phyloP scores from a whole-genome alignment of 495 filamentous ascomycete species.

The Xylaria acuta region DNA sequence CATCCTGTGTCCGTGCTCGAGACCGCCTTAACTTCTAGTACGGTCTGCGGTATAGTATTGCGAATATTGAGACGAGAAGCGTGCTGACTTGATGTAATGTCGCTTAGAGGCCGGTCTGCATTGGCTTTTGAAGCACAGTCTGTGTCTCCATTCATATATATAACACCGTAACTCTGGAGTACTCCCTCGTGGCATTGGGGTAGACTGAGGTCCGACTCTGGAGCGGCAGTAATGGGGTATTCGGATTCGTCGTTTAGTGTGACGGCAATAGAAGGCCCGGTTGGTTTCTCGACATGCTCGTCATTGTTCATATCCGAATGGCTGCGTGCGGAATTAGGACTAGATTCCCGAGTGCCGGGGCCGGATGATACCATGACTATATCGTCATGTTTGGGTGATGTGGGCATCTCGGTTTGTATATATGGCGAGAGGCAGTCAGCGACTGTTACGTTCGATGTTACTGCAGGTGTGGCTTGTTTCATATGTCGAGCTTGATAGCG shows the following conservation, averaged over 20 bases:
- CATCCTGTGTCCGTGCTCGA: background rate
- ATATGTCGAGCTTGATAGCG: conserved; percentile 35
- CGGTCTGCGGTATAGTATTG: conserved; percentile 7
- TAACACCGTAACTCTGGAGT: background rate
- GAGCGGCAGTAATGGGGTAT: background rate
- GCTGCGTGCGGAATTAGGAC: conserved; percentile 6
- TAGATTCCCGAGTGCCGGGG: background rate
- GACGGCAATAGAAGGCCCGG: background rate
- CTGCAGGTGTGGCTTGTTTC: conserved; percentile 20
- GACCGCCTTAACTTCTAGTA: background rate
- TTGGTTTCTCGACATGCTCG: background rate
- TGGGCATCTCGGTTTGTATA: conserved; percentile 23
- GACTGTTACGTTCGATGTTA: conserved; percentile 7
- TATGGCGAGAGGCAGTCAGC: background rate
- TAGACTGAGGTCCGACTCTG: background rate
- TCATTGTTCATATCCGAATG: background rate
- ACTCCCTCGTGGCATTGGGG: background rate
- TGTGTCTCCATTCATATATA: background rate
- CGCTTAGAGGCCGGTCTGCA: background rate
- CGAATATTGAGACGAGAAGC: background rate
- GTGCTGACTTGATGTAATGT: conserved; percentile 10
- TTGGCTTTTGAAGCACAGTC: background rate
- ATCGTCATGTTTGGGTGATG: conserved; percentile 21
- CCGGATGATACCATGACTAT: background rate
- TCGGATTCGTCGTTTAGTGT: background rate